phyloP scores from a whole-genome alignment of 1,284 basidiomycete genomes.

The Puccinia sorghi region DNA sequence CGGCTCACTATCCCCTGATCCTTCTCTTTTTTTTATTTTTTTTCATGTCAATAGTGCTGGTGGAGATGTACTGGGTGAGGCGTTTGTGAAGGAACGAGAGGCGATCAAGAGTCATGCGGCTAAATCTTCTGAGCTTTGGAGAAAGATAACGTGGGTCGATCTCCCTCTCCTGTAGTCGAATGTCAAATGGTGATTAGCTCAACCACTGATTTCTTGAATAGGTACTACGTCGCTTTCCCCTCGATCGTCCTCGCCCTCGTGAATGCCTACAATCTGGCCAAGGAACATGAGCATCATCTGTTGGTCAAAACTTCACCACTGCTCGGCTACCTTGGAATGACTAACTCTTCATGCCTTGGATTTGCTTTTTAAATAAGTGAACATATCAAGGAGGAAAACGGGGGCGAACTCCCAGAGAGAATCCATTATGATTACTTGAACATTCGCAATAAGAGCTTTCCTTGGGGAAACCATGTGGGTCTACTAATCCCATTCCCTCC shows the following conservation, averaged over 20 bases:
- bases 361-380: conserved; percentile 60
- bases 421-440: conserved; percentile 63
- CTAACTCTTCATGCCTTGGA: neutral
- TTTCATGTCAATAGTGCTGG: conserved; percentile 11
- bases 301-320: neutral
- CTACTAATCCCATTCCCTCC: neutral
- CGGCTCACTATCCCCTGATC: no score
- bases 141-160: conserved; percentile 43
- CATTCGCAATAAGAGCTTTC: conserved; percentile 43
- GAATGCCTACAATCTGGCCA: conserved; percentile 41
- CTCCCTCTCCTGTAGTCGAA: neutral
- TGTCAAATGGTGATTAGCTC: no score
- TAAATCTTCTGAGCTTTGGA: conserved; percentile 42
- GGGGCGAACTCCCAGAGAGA: conserved; percentile 69
- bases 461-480: conserved; percentile 45
- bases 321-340: neutral
- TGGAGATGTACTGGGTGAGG: conserved; percentile 39
- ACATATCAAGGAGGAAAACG: conserved; percentile 73
- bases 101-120: conserved; percentile 39
- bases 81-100: conserved; percentile 47
- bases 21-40: neutral
- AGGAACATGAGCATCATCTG: conserved; percentile 44
- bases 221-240: conserved; percentile 47
- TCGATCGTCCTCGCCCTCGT: conserved; percentile 41
- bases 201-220: neutral